Percentiles rank a stretch among this genome's conserved stretches.
Evolutionary conservation across 2,329 filamentous ascomycete genomes (phyloP).

Genomic region (Monilinia fructigena): DNA sequence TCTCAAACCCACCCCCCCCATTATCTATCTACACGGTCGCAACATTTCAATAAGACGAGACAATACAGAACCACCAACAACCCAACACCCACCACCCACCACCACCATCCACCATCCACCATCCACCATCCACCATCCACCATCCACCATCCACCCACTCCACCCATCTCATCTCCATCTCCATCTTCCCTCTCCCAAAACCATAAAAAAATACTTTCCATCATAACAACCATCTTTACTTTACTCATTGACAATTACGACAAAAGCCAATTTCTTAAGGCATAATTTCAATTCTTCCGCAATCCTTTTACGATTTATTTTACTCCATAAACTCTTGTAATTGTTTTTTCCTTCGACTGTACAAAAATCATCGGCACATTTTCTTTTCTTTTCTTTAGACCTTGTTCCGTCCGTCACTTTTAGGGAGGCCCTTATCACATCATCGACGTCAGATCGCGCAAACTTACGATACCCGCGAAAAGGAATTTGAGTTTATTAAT

Average conservation of each 20-base stretch:
- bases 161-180: not conserved
- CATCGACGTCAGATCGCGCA: constrained; percentile 19
- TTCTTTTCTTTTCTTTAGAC: not conserved
- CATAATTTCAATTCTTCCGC: constrained; percentile 14
- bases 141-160: not conserved
- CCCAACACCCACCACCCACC: too few relatives aligned
- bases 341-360: constrained; percentile 10
- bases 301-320: constrained; percentile 4
- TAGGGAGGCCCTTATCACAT: constrained; percentile 18
- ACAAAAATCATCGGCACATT: constrained; percentile 13
- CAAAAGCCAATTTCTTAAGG: constrained; percentile 8
- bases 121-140: not conserved
- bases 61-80: too few relatives aligned
- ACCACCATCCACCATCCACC: too few relatives aligned
- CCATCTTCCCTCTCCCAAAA: too few relatives aligned
- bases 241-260: not conserved
- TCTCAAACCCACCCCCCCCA: not conserved
- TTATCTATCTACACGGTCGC: not conserved
- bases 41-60: constrained; percentile 10
- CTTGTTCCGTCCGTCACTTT: constrained; percentile 6
- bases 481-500: constrained; percentile 16
- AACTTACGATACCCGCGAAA: constrained; percentile 16
- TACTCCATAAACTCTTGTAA: constrained; percentile 21
- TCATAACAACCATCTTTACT: not conserved
- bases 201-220: too few relatives aligned